Conservation (phyloP, 2,329 filamentous ascomycete genomes). For the Sordariomycetes sp. region DNA sequence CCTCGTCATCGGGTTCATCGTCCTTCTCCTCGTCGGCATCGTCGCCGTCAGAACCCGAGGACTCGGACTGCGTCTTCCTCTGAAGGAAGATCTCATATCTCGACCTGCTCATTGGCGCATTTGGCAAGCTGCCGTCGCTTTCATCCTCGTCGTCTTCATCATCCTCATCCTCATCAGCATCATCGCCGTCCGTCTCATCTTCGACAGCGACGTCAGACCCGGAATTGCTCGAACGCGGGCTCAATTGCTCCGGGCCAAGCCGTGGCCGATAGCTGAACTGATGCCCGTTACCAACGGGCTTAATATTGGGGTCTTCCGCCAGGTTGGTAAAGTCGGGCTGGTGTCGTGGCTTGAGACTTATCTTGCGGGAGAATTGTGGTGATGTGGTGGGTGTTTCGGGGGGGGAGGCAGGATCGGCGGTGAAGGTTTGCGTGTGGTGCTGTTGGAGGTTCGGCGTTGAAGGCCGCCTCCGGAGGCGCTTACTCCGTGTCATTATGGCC, state of each 20-base stretch:
- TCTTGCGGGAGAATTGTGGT: slow-evolving; percentile 22
- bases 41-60: not conserved
- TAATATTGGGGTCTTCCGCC: slow-evolving; percentile 28
- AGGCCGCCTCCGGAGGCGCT: slow-evolving; percentile 24
- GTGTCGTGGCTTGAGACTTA: slow-evolving; percentile 18
- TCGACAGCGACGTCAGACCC: slow-evolving; percentile 9
- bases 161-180: slow-evolving; percentile 9
- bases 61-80: slow-evolving; percentile 1
- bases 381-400: slow-evolving; percentile 35
- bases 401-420: slow-evolving; percentile 34
- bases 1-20: slow-evolving; percentile 9
- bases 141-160: slow-evolving; percentile 3
- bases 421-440: slow-evolving; percentile 6
- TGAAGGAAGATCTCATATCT: slow-evolving; percentile 2
- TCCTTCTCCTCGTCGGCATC: slow-evolving; percentile 11
- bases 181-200: slow-evolving; percentile 13
- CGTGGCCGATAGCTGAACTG: slow-evolving; percentile 30
- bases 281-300: slow-evolving; percentile 29
- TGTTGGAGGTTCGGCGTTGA: slow-evolving; percentile 29
- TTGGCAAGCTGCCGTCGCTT: not conserved
- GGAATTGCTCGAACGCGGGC: slow-evolving; percentile 24
- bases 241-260: slow-evolving; percentile 23
- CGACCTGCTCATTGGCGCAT: not conserved
- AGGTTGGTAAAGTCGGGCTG: slow-evolving; percentile 18
- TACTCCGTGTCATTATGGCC: slow-evolving; percentile 24